phyloP scores from a whole-genome alignment of 768 basidiomycete genomes.

The Boletales sp. region DNA sequence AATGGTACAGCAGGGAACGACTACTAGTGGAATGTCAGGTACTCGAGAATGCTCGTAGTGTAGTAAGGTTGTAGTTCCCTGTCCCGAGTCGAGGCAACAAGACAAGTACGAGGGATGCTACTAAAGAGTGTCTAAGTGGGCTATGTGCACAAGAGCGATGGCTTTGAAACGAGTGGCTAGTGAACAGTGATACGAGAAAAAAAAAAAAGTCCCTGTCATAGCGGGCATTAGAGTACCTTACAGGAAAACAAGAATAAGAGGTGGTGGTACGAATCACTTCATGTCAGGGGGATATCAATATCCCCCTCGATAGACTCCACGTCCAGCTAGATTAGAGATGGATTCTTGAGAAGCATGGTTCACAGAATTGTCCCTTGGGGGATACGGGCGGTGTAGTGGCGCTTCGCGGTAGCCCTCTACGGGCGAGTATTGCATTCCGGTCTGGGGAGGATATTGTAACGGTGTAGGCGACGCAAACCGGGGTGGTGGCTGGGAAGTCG shows the following conservation, averaged over 20 bases:
- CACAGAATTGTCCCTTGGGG: slow-evolving; percentile 14
- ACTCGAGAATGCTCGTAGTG: background rate
- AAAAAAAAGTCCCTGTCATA: slow-evolving; percentile 13
- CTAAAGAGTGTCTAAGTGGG: slow-evolving; percentile 1
- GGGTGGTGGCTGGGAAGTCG: slow-evolving; percentile 24
- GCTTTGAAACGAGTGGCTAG: slow-evolving; percentile 11
- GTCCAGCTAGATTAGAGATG: slow-evolving; percentile 27
- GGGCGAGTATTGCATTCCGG: slow-evolving; percentile 22
- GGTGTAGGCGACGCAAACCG: slow-evolving; percentile 39
- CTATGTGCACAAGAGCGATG: slow-evolving; percentile 3
- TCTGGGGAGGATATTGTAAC: slow-evolving; percentile 37
- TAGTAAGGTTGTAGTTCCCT: background rate
- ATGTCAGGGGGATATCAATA: slow-evolving; percentile 4
- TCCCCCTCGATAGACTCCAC: slow-evolving; percentile 27
- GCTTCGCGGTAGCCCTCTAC: slow-evolving; percentile 50
- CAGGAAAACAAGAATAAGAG: background rate
- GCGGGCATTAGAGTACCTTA: slow-evolving; percentile 9
- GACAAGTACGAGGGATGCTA: no score
- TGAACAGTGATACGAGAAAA: slow-evolving; percentile 8
- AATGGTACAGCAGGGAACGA: background rate
- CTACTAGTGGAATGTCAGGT: background rate
- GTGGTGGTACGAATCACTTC: background rate
- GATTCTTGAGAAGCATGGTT: slow-evolving; percentile 17
- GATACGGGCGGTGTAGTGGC: slow-evolving; percentile 57
- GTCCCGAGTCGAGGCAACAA: no score